Base-by-base conservation (phyloP, 768 basidiomycete genomes). In the Serendipita sp. region DNA sequence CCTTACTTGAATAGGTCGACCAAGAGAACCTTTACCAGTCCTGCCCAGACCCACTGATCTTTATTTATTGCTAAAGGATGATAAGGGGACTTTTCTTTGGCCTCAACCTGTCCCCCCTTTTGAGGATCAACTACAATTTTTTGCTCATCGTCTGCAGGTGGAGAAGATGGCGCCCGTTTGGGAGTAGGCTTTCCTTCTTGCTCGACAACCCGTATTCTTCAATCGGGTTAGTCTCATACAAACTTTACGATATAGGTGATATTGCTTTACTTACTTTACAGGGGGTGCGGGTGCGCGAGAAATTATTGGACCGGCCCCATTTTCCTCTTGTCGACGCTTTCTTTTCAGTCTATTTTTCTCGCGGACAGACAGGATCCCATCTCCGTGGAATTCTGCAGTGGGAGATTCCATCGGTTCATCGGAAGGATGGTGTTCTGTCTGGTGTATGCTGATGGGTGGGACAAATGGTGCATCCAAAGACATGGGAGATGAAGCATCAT, bases 321-420 rank as follows among this genome's bases (percentile, higher is more conserved):
- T 44, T 8, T 34, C 63, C 33, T 36, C 63, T 60, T 40, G 66
- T 6, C 46, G 64, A 64, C 94, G 87, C 72, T 98, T 98, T 33
- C 96, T 81, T 73, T 99, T 99, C 36, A 98, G 76, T 53, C 94
- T 83, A 71, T 96, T 96, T 36, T 88, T 83, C 74, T 98, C 95
- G 63, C 96, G 84, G 10, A 92, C 91, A 36, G 93, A 96, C 50
- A 98, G 76, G 3, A 80, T 81, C 5, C 70, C 71, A 60, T 63
- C 66, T 3, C 66, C 66, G 34, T 23, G 34, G 16, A 27, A 18
- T 31, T 43, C 37, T 62, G 48, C 37, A 23, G 52, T 64, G 52
- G 29, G 63, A n/a, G 50, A 58, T 13, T 46, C 44, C 45, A 52
- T 52, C 2, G 27, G 48, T 2, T 50, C 29, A 58, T 48, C 64